Evolutionary conservation across 2,329 filamentous ascomycete genomes (phyloP).

Genomic region (Dissoconium aciculare): DNA sequence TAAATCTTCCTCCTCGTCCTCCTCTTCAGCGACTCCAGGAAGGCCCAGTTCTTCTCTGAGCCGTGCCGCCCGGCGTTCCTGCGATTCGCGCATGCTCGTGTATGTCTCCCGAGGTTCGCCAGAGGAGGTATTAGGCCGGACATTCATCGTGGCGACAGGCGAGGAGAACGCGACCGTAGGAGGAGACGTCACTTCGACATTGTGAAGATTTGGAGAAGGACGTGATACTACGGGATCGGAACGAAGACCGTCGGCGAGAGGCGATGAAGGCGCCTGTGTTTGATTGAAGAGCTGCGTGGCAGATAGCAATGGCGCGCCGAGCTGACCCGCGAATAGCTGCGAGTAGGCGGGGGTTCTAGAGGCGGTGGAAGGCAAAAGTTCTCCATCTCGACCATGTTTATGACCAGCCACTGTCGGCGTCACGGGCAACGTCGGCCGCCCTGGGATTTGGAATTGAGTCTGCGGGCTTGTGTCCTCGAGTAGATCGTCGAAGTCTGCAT

Average conservation of each 20-base stretch:
- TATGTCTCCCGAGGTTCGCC: constrained; percentile 30
- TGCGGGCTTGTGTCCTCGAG: constrained; percentile 13
- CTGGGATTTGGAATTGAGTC: constrained; percentile 13
- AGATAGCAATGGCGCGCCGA: constrained; percentile 25
- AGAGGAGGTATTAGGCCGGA: constrained; percentile 7
- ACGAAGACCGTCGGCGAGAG: constrained; percentile 22
- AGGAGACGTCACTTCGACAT: constrained; percentile 20
- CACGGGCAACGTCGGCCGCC: constrained; percentile 22
- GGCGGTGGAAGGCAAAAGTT: constrained; percentile 25
- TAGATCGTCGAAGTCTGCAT: constrained; percentile 15
- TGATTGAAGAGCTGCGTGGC: constrained; percentile 33
- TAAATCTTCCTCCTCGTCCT: constrained; percentile 13
- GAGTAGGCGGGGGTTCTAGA: constrained; percentile 29
- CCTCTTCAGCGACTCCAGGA: constrained; percentile 2
- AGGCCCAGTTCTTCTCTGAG: constrained; percentile 11
- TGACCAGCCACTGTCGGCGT: constrained; percentile 29
- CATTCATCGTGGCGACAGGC: constrained; percentile 23
- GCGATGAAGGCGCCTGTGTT: constrained; percentile 33
- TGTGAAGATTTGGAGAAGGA: constrained; percentile 30
- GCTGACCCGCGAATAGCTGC: constrained; percentile 24
- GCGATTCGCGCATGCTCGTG: constrained; percentile 31
- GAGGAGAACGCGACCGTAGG: constrained; percentile 25
- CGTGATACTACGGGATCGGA: constrained; percentile 32
- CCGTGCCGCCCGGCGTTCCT: constrained; percentile 24
- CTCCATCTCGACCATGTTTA: constrained; percentile 27